phyloP scores from a whole-genome alignment of 1,284 basidiomycete species.

The Melampsora americana region DNA sequence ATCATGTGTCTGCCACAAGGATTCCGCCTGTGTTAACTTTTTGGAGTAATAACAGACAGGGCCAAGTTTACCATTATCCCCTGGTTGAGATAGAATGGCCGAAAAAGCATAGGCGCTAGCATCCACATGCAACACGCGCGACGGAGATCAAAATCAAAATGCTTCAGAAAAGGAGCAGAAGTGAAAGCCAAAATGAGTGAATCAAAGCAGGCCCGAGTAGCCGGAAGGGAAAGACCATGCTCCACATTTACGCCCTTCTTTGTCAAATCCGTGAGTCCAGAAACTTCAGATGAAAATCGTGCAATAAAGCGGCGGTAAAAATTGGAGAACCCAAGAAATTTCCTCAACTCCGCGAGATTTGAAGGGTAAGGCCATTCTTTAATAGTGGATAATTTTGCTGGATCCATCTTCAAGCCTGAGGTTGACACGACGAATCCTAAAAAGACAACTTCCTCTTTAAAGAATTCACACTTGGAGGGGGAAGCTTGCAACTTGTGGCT shows the following conservation, averaged over 20 bases:
- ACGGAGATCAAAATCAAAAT: background rate
- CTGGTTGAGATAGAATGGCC: conserved; percentile 42
- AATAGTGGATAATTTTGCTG: background rate
- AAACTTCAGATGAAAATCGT: background rate
- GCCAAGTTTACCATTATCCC: conserved; percentile 8
- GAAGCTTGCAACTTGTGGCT: background rate
- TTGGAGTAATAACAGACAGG: conserved; percentile 22
- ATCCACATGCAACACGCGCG: conserved; percentile 49
- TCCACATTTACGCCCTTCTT: background rate
- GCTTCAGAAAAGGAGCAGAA: background rate
- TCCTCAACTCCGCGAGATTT: background rate
- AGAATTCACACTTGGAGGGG: background rate
- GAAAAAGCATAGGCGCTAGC: conserved; percentile 45
- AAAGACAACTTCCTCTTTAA: background rate
- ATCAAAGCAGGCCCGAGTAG: background rate
- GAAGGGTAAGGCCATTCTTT: background rate
- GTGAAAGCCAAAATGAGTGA: background rate
- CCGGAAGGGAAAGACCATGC: background rate
- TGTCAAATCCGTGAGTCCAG: background rate
- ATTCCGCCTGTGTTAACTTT: background rate
- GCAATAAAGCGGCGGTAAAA: conserved; percentile 14
- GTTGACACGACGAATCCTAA: background rate
- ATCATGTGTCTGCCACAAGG: background rate
- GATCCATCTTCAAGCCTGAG: background rate
- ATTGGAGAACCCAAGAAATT: background rate